Conservation (phyloP, 208 protist genomes). For the Trichomonas gallinae region DNA sequence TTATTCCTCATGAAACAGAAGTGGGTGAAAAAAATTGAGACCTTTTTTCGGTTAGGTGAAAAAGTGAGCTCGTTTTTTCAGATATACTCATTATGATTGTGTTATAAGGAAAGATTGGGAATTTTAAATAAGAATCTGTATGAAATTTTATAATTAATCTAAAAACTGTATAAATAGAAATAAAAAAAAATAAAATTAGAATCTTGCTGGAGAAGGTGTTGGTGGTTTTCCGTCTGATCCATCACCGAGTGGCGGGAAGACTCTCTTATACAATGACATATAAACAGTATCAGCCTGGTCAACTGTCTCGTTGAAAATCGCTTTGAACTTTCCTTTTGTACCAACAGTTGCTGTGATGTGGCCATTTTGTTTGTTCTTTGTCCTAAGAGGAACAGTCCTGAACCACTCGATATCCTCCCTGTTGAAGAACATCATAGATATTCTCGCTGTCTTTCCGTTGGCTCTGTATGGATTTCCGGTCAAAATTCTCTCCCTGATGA, state of each 20-base stretch:
- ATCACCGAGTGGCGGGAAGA: not conserved
- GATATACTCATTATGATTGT: no score
- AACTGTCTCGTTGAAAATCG: not conserved
- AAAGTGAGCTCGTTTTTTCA: no score
- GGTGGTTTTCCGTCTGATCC: not conserved
- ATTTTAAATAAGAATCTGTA: no score
- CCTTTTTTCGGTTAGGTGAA: no score
- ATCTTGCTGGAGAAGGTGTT: not conserved
- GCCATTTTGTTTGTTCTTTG: not conserved
- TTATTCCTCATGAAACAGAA: no score
- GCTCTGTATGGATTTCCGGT: constrained; percentile 13
- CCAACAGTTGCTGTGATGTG: not conserved
- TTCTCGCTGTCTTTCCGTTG: not conserved
- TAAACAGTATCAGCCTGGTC: not conserved
- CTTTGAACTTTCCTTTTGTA: not conserved
- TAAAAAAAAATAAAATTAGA: not conserved
- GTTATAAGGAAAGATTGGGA: no score
- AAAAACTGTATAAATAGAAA: not conserved
- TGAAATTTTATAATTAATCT: no score
- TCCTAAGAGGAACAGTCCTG: not conserved
- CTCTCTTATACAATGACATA: not conserved
- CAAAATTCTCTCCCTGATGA: not conserved
- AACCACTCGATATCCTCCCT: not conserved
- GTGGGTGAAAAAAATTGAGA: no score
- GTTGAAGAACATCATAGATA: constrained; percentile 19